A percentile compares a stretch with the other conserved stretches of the same genome.
phyloP scores from a whole-genome alignment of 1,139 yeast genomes.

The Pneumocystis canis region DNA sequence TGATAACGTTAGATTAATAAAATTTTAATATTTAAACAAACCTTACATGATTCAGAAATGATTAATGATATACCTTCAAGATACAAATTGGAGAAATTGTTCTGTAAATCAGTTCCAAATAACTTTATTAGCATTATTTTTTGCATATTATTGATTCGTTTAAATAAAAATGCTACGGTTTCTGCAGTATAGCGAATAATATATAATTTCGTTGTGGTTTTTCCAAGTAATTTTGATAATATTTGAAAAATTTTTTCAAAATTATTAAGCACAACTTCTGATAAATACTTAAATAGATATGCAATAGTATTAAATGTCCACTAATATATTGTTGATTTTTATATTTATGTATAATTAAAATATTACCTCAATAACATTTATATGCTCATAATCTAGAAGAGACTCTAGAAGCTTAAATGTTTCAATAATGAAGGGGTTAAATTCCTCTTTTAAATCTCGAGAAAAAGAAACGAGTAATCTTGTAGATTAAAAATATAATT shows the following conservation, averaged over 20 bases:
- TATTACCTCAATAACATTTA: background rate
- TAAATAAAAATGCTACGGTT: conserved; percentile 76
- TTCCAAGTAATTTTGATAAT: conserved; percentile 47
- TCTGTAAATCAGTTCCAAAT: background rate
- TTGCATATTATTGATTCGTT: conserved; percentile 35
- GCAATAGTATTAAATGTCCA: conserved; percentile 78
- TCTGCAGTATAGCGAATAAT: conserved; percentile 79
- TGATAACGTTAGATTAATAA: background rate
- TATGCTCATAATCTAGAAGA: conserved; percentile 32
- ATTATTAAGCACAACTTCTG: conserved; percentile 47
- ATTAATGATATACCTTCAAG: background rate
- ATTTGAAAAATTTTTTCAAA: conserved; percentile 51
- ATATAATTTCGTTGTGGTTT: conserved; percentile 40
- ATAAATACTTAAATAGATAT: conserved; percentile 72
- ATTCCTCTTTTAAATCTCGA: conserved; percentile 88
- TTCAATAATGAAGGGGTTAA: conserved; percentile 49
- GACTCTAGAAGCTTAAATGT: conserved; percentile 40
- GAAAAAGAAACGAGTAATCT: conserved; percentile 63
- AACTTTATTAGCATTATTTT: background rate
- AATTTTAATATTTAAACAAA: conserved; percentile 34
- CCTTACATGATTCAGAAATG: conserved; percentile 1
- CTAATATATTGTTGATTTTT: conserved; percentile 46
- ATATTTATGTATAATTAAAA: background rate
- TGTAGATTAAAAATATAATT: background rate
- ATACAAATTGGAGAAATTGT: background rate